Percentiles rank a stretch among this genome's conserved stretches.
These are phyloP conservation scores for Pseudotsuga menziesii DNA, from an alignment of 75 land plant species.

Conservation along the genomic window DNA sequence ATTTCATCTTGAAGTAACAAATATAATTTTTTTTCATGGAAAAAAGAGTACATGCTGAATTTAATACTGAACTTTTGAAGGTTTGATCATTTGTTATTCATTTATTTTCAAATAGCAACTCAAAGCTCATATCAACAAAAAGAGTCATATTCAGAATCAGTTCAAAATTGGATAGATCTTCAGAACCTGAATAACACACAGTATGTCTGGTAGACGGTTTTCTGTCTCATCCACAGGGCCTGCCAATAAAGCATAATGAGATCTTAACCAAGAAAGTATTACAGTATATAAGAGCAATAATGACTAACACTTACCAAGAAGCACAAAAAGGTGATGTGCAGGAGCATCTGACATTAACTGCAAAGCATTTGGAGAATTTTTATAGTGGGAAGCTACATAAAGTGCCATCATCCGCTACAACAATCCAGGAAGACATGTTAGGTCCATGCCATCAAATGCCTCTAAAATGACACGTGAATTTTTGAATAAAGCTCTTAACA, in stretches of 20 bases:
- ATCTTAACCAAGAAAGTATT: background rate
- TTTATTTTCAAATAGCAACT: too few relatives aligned
- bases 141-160: background rate
- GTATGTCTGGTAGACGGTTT: slow-evolving; percentile 84
- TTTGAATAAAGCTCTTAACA: background rate
- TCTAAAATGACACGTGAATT: background rate
- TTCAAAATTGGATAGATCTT: background rate
- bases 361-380: slow-evolving; percentile 94
- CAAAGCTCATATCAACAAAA: too few relatives aligned
- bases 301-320: slow-evolving; percentile 60
- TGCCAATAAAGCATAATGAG: slow-evolving; percentile 20
- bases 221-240: slow-evolving; percentile 92
- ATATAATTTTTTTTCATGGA: too few relatives aligned
- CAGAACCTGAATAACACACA: slow-evolving; percentile 86
- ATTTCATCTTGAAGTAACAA: too few relatives aligned
- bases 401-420: slow-evolving; percentile 96
- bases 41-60: too few relatives aligned
- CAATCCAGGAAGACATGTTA: background rate
- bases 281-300: background rate
- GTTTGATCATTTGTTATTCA: too few relatives aligned
- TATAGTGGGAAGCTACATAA: slow-evolving; percentile 95
- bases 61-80: too few relatives aligned
- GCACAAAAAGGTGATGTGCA: slow-evolving; percentile 89
- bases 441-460: slow-evolving; percentile 2
- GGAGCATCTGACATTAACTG: slow-evolving; percentile 98